Base-by-base conservation (phyloP, 106 monocot genomes). In the Acorus calamus region DNA sequence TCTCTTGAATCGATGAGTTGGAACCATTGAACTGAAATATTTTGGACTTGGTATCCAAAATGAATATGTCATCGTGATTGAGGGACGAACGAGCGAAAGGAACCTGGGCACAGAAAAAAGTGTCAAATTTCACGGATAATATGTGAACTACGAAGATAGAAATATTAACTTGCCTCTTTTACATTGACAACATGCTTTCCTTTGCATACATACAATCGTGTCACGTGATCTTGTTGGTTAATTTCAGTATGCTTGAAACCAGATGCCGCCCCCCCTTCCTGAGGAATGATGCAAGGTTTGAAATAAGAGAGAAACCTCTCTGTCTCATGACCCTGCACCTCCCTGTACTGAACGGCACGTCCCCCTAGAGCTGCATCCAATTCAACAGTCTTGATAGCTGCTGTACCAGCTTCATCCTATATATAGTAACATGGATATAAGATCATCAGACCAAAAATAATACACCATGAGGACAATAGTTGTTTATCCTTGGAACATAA, bases 1-100 rank as follows among this genome's bases (percentile, higher is more conserved):
- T 60, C 66, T 82, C 82, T 74, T 82, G 82, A 70, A 82, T 82
- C 57, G 70, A 77, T n/a, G 82, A 71, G 65, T 74, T 82, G 66
- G 74, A 77, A 11, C 82, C 82, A 67, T 82, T 82, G 54, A 82
- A 82, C 77, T 82, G 82, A 73, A 82, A 82, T 53, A 82, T 77
- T 57, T 82, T 82, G 11, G 69, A 67, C 64, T 77, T 82, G 14
- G 82, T 82, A 69, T 82, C 82, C 66, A 82, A 66, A 66, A 82
- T 77, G 56, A 82, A 82, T 61, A 82, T 66, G 11, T 82, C 82
- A 71, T 82, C 82, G 64, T 82, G 82, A 77, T 66, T 82, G 49
- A 82, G 64, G 43, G 82, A 77, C 50, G 82, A 65, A 44, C 77
- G 69, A 70, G 66, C 61, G 74, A 77, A 82, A 11, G 82, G 70